Base-by-base conservation (phyloP, 495 filamentous ascomycete species). In the Penicillium ochrochloron region DNA sequence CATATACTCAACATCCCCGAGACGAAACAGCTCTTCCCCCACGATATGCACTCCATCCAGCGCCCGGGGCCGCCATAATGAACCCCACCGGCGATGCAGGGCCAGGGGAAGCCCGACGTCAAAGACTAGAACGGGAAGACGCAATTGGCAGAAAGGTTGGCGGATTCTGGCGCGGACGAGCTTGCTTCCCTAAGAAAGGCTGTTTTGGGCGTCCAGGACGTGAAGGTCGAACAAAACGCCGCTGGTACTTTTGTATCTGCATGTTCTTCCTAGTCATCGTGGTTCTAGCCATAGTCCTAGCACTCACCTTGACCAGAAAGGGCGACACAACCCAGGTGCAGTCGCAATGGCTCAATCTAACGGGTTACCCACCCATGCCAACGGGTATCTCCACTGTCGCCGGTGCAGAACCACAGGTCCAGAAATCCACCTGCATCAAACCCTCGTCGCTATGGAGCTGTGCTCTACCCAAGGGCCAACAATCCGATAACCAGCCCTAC, bases 301-400 rank as follows among this genome's bases (percentile, higher is more conserved):
- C 84, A 1, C 81, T 86, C 41, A 82, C 85, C 2, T 74, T 94
- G 58, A 84, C 84, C 21, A 80, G 76, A n/a, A 83, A 81, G 59
- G 75, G 69, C 17, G 72, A 73, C 64, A 67, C 65, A 25, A 84
- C 69, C 11, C 66, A 68, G 0, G 80, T 82, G 17, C 78, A 86
- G 63, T 83, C 85, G 5, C 78, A 85, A 35, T 97, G 90, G 86
- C 81, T 96, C 35, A 97, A 96, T 69, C 73, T 96, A 29, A 96
- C 93, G 1, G 87, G 87, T 29, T 96, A 90, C 65, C 93, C 93
- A 37, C 90, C 93, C 0, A 92, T 97, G 61, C 91, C 90, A 10
- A 93, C 90, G 0, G 93, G 93, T 2, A 81, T 96, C 58, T 81
- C 88, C 33, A 96, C 93, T 0, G 83, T 97, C 31, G 83, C 88